Evolutionary conservation across 306 rosid species (phyloP), one percentile per base, ranked within the genome.

Genomic region (Prunus fruticosa): DNA sequence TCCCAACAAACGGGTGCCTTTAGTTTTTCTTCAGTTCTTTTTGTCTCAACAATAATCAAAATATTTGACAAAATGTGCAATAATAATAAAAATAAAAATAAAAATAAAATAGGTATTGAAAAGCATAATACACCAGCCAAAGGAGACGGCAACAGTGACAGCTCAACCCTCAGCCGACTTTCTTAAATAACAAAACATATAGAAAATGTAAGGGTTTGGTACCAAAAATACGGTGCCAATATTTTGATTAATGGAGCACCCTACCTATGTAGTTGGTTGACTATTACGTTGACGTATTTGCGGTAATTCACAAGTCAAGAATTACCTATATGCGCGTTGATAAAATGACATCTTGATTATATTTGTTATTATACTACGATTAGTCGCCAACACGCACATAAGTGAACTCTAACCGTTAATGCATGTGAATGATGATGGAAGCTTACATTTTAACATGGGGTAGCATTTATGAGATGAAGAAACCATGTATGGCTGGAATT

Each of bases 161-260:
- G 78, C 89, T 79, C 89, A 91, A 89, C 93, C 80, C 67, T 85
- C 86, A 72, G 76, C 86, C 53, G 53, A 78, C 82, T 82, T 81
- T 78, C 79, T 79, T 73, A 64, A 79, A 75, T 74, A 65, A 79
- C 78, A 68, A 71, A 67, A 65, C 79, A 64, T 75, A 64, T 75
- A 79, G 51, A 68, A 73, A 47, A 60, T 34, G 43, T 1, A 53
- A 22, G 64, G 45, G 50, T 71, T 73, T 43, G 77, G 77, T 73
- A 60, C 8, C 51, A 8, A 45, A 16, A 58, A 25, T 23, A 25
- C 32, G 64, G 27, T 20, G 38, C 63, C 30, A 3, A 46, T 28
- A 19, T 15, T 46, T 43, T 58, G 76, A 73, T 58, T 58, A 73
- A 43, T 23, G 67, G 54, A 23, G 67, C 67, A 2, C 67, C 20